Evolutionary conservation across 257 asterid genomes (phyloP), one percentile per base, ranked within the genome.

Genomic region (Solanum microdontum): DNA sequence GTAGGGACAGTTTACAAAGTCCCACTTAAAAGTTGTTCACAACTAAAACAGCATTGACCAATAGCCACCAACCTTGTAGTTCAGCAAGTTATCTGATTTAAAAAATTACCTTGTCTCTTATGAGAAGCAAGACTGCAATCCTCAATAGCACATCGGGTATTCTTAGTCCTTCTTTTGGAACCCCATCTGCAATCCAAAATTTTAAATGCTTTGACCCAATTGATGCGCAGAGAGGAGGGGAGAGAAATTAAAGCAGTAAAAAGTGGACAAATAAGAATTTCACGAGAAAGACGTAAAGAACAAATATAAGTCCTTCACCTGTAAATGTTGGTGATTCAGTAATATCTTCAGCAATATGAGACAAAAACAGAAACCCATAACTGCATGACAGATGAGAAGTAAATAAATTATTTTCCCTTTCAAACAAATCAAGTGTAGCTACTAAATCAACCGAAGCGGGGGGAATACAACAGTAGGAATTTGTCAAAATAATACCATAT

Each of bases 111-210:
- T 95, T 97, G 74, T 96, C 98, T 91, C 94, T 88, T 86, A 96
- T 74, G 82, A 94, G 97, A 89, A 92, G 87, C 83, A 97, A 88
- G 36, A 92, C 91, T 40, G 96, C 98, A 85, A 97, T 92, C 91
- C 99, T 92, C 84, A 93, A 94, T 80, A 95, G 98, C 58, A 97
- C 98, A 89, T 97, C 99, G 68, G 89, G 92, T 90, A 94, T 93
- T 88, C 98, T 89, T 33, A 97, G 89, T 86, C 99, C 99, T 92
- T 95, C 99, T 93, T 97, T 97, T 51, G 99, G 99, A 76, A 97
- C 99, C 91, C 98, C 98, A 93, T 95, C 99, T 97, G 94, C 92
- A 92, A 87, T 76, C 89, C 86, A 89, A 48, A 45, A 43, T 43
- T 13, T 77, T 79, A 79, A 79, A 40, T 40, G 69, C 21, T 45